Base-by-base conservation (phyloP, 2,329 filamentous ascomycete species). In the Trichoderma koningii region DNA sequence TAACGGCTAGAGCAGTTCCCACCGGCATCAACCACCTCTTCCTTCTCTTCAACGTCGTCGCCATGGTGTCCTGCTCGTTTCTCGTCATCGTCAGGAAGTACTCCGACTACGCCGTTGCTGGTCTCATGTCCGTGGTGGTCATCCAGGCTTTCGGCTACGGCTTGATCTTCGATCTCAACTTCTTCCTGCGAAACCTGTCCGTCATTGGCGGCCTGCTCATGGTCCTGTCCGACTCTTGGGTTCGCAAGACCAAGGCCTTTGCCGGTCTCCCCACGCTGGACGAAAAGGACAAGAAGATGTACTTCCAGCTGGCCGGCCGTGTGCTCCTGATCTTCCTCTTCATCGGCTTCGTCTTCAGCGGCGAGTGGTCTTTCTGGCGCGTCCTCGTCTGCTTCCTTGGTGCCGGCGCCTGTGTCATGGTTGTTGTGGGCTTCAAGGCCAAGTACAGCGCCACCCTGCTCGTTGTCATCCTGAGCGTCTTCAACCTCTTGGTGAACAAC, bases 271-370 rank as follows among this genome's bases (percentile, higher is more conserved):
- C 95, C 55, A 87, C 92, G 78, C 86, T 99, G 61, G 95, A 98
- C 76, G 95, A 99, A 84, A 98, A 98, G 87, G 95, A 99, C 79
- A 91, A 93, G 81, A 99, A 98, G 86, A 98, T 98, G 94, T 99
- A 99, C 85, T 96, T 99, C 81, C 95, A 98, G 86, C 89, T 99
- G 68, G 95, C 95, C 70, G 95, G 95, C 42, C 89, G 95, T 71
- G 92, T 99, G 42, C 85, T 99, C 70, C 84, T 99, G 72, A 98
- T 99, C 81, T 97, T 99, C 86, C 85, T 99, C 71, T 99, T 99
- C 78, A 78, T 97, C 70, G 95, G 95, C 66, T 99, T 99, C 75
- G 90, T 99, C 73, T 97, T 97, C 81, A 91, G 92, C 65, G 95
- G 95, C 71, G 85, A 93, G 73, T 99, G 95, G 95, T 91, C 87